phyloP scores from a whole-genome alignment of 345 rosid species.

The Lagerstroemia speciosa region DNA sequence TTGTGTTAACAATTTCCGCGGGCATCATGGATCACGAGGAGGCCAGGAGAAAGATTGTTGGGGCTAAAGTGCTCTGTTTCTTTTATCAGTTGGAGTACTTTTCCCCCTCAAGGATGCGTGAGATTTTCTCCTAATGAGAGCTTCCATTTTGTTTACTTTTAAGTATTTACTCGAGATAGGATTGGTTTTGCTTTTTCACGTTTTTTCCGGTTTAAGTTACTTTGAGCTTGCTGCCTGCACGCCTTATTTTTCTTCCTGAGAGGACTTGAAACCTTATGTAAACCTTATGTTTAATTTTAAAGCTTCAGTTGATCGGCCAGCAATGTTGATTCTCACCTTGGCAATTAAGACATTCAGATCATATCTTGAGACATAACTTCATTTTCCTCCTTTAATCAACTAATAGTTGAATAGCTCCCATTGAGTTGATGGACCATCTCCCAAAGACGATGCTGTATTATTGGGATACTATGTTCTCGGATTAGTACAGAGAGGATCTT shows the following conservation, averaged over 20 bases:
- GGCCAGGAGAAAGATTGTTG: slow-evolving; percentile 16
- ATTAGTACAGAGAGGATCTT: background rate
- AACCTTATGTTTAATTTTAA: background rate
- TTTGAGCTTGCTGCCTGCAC: background rate
- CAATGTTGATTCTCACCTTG: background rate
- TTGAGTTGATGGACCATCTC: no score
- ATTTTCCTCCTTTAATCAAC: background rate
- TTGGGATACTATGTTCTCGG: background rate
- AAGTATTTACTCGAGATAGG: background rate
- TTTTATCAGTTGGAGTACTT: slow-evolving; percentile 10
- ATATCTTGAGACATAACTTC: background rate
- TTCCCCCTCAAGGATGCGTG: background rate
- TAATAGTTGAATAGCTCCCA: background rate
- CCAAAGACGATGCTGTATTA: background rate
- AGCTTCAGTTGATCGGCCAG: background rate
- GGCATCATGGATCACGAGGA: slow-evolving; percentile 28
- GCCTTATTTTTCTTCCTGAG: background rate
- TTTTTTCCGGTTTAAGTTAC: background rate
- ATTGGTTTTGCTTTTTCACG: background rate
- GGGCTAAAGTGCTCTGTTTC: slow-evolving; percentile 18
- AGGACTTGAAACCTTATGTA: background rate
- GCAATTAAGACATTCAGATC: background rate
- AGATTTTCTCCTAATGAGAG: slow-evolving; percentile 1
- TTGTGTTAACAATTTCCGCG: slow-evolving; percentile 18
- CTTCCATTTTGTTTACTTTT: background rate